These are phyloP conservation scores for Whalleya microplaca DNA, from an alignment of 2,329 filamentous ascomycete genomes.

Conservation along the genomic window DNA sequence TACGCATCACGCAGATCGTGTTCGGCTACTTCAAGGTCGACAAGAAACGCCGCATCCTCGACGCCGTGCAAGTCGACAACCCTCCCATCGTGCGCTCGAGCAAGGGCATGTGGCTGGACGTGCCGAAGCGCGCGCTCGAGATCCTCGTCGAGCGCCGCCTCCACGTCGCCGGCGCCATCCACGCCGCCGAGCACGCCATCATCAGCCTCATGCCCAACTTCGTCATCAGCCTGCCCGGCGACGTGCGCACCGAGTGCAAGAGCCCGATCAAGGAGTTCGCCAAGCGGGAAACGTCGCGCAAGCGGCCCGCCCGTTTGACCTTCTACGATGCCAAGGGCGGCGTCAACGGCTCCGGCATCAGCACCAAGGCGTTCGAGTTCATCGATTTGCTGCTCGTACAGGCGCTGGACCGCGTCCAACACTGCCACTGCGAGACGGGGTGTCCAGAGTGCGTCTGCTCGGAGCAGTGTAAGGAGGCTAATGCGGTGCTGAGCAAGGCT, in stretches of 20 bases:
- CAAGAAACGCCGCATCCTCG: conserved; percentile 79
- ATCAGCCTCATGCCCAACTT: conserved; percentile 88
- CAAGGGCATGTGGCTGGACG: conserved; percentile 95
- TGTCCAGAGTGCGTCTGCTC: conserved; percentile 90
- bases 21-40: conserved; percentile 99
- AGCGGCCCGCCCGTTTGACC: conserved; percentile 83
- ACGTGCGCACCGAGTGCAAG: conserved; percentile 95
- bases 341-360: conserved; percentile 80
- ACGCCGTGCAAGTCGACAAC: conserved; percentile 91
- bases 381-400: conserved; percentile 77
- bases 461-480: conserved; percentile 81
- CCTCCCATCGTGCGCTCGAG: conserved; percentile 83
- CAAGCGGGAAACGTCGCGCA: conserved; percentile 68
- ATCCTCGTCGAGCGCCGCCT: conserved; percentile 74
- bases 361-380: conserved; percentile 92
- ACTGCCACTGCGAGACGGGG: conserved; percentile 76
- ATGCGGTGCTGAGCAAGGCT: conserved; percentile 92
- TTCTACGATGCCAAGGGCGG: conserved; percentile 97
- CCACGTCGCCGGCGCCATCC: conserved; percentile 86
- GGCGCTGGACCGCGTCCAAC: conserved; percentile 75
- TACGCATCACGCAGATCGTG: conserved; percentile 85
- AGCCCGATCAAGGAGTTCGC: conserved; percentile 85
- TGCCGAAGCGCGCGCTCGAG: conserved; percentile 77
- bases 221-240: conserved; percentile 85
- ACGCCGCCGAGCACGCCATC: conserved; percentile 91